Evolutionary conservation across 352 stramenopile genomes (phyloP).

Genomic region (Phytophthora litchii): DNA sequence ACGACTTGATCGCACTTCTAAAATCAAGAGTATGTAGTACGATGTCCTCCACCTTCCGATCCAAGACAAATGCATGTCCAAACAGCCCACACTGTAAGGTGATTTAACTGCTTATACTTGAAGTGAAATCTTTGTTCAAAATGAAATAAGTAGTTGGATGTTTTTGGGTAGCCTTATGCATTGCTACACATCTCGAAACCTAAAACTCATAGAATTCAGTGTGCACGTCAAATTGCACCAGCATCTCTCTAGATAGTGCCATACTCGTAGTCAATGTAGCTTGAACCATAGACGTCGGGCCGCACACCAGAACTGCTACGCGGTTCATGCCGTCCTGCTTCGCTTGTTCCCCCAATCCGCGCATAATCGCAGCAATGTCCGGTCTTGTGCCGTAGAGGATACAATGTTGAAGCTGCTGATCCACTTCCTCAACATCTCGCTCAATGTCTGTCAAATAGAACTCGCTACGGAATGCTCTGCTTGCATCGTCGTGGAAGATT

Average conservation of each 20-base stretch:
- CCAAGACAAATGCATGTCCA: too few relatives aligned
- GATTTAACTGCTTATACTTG: too few relatives aligned
- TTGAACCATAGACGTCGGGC: conserved; percentile 33
- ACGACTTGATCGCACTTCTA: too few relatives aligned
- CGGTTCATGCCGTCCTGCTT: conserved; percentile 16
- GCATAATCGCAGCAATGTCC: conserved; percentile 23
- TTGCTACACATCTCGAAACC: not conserved
- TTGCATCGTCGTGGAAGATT: not conserved
- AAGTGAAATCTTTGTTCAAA: too few relatives aligned
- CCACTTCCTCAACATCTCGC: conserved; percentile 26
- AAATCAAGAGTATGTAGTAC: too few relatives aligned
- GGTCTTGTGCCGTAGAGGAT: conserved; percentile 31
- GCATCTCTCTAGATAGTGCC: conserved; percentile 21
- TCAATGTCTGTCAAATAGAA: conserved; percentile 39
- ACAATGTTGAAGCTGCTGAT: conserved; percentile 27
- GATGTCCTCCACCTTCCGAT: too few relatives aligned
- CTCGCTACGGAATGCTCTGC: conserved; percentile 26
- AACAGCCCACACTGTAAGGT: too few relatives aligned
- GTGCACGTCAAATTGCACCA: conserved; percentile 43
- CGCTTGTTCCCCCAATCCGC: conserved; percentile 30
- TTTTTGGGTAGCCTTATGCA: too few relatives aligned
- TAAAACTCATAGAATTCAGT: conserved; percentile 39
- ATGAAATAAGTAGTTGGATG: too few relatives aligned
- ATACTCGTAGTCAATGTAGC: conserved; percentile 22
- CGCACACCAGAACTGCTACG: conserved; percentile 49